Conservation (phyloP, 1,139 yeast species). For the Kurtzmaniella quercitrusa region DNA sequence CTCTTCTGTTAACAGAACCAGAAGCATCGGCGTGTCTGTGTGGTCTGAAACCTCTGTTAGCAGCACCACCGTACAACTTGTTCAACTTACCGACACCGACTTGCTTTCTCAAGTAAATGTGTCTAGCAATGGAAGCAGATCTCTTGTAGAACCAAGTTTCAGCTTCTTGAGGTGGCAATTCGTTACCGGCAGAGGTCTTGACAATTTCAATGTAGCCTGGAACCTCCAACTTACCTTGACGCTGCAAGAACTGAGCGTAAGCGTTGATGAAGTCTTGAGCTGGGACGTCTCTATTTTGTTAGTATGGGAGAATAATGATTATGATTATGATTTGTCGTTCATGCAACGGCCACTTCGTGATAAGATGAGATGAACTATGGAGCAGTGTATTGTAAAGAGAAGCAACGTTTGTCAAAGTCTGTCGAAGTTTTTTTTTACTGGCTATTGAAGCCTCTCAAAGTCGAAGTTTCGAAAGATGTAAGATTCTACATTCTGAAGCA, state of each 20-base stretch:
- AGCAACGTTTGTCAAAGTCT: background rate
- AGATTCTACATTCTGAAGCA: background rate
- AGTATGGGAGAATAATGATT: background rate
- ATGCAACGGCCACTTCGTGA: background rate
- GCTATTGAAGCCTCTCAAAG: background rate
- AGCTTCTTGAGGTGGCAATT: slow-evolving; percentile 99
- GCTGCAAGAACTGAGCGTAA: slow-evolving; percentile 99
- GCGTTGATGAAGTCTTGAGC: slow-evolving; percentile 99
- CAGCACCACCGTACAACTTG: slow-evolving; percentile 99
- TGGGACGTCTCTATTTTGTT: slow-evolving; percentile 85
- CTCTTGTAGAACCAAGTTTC: slow-evolving; percentile 99
- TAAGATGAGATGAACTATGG: background rate
- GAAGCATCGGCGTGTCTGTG: slow-evolving; percentile 99
- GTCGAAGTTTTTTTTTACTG: background rate
- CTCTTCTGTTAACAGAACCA: slow-evolving; percentile 98
- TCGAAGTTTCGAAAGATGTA: background rate
- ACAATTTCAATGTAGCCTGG: slow-evolving; percentile 99
- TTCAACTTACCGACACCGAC: slow-evolving; percentile 99
- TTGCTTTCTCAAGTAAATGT: slow-evolving; percentile 98
- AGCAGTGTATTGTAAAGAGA: too few relatives aligned
- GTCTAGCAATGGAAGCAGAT: slow-evolving; percentile 99
- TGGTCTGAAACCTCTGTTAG: slow-evolving; percentile 99
- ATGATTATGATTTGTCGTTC: background rate
- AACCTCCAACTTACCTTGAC: slow-evolving; percentile 99
- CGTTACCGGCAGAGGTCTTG: slow-evolving; percentile 98